Conservation (phyloP, 805 yeast species). For the Cyberlindnera petersonii region DNA sequence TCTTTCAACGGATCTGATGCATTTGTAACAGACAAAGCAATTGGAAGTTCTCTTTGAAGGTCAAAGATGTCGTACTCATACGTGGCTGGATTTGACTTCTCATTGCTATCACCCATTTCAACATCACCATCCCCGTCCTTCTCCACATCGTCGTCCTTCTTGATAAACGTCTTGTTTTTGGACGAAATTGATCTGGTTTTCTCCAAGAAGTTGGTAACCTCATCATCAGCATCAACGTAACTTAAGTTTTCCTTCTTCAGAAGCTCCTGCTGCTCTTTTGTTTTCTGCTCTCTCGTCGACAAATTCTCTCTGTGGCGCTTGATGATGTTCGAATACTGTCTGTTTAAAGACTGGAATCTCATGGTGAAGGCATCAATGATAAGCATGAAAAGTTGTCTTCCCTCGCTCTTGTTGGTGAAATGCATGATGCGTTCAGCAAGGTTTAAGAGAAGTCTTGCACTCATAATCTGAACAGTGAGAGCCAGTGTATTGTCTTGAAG, state of each 20-base stretch:
- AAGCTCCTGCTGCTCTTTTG: constrained; percentile 36
- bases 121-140: constrained; percentile 29
- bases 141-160: not conserved
- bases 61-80: constrained; percentile 39
- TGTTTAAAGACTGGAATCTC: constrained; percentile 70
- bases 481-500: constrained; percentile 80
- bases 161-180: constrained; percentile 5
- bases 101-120: constrained; percentile 26
- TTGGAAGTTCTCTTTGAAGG: constrained; percentile 50
- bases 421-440: constrained; percentile 85
- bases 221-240: constrained; percentile 36
- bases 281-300: constrained; percentile 38
- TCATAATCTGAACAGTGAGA: constrained; percentile 90
- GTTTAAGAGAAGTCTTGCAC: constrained; percentile 84
- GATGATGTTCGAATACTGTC: constrained; percentile 64
- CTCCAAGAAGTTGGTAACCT: constrained; percentile 30
- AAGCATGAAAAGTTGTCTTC: constrained; percentile 71
- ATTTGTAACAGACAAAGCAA: constrained; percentile 47
- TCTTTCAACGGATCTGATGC: constrained; percentile 71
- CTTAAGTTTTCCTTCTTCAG: constrained; percentile 29
- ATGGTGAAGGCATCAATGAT: constrained; percentile 87
- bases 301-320: constrained; percentile 55
- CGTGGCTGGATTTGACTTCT: constrained; percentile 4
- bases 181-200: constrained; percentile 19
- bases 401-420: constrained; percentile 73